Evolutionary conservation across 2,329 filamentous ascomycete species (phyloP), one percentile per base, ranked within the genome.

Genomic region (Fusarium penzigii): DNA sequence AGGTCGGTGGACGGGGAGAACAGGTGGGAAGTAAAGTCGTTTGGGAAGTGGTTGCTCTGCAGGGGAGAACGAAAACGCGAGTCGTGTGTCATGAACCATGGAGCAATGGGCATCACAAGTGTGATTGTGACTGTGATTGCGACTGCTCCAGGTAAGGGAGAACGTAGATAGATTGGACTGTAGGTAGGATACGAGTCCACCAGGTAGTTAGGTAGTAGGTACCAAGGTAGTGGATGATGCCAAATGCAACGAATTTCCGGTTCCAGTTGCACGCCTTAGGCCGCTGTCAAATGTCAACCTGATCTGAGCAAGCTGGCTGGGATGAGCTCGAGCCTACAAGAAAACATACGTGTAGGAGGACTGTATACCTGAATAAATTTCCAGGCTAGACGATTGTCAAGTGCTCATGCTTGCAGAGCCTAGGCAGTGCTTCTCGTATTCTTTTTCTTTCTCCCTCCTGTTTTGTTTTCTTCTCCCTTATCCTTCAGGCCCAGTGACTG

Each of bases 41-140:
- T 45, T 49, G 29, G 17, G n/a, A 45, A 36, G 10, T 14, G 10
- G 5, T 36, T 36, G 32, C 32, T 36, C 32, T 11, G 9, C 32
- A 14, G 32, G 32, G 32, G 32, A 12, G 32, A 9, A 36, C 32
- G 32, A 36, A 14, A 36, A 36, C 32, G 44, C 44, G 44, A 46
- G 44, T 45, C 43, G 43, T 39, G 34, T 39, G 16, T 12, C 13
- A 39, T 32, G 13, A 36, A 36, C 32, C 61, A 51, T 62, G 53
- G 49, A 65, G 57, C 59, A 59, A 61, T 43, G 61, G 57, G 61
- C 63, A 65, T 65, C 59, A 63, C 62, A 54, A 49, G 49, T 57
- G 58, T 57, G 53, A 52, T 47, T 45, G 39, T 25, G 20, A 25
- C 20, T 25, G 20, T 25, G 20, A 25, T 25, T 25, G 20, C 20